Evolutionary conservation across 2,329 filamentous ascomycete species (phyloP), one percentile per base, ranked within the genome.

Genomic region (Seiridium unicorne): DNA sequence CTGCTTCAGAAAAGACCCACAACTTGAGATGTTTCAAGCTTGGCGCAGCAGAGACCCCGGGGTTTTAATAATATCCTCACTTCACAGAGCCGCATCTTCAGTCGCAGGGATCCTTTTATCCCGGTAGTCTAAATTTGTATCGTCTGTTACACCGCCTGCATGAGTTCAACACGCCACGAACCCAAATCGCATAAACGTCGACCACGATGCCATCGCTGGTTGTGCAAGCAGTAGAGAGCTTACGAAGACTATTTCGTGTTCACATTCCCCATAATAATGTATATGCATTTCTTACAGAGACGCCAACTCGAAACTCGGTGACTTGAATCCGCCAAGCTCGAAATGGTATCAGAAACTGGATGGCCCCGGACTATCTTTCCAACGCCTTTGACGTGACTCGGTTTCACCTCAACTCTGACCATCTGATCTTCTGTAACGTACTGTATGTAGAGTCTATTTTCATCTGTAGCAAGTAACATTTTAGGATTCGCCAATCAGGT

Each of bases 11-110:
- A 38, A 44, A 31, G 18, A 42, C 36, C 51, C 36, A 4, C 38
- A 40, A 38, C 51, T 55, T 44, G 18, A 42, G 51, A 55, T 55
- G 51, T 55, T 55, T 55, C 51, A 42, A 44, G 51, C 51, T 55
- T 55, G 51, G 51, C 51, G 9, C 51, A 9, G 44, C 36, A 55
- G 31, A 54, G 35, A 42, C 51, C 51, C 18, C 10, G 51, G 38
- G 9, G 11, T 55, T 18, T 26, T 4, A n/a, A 35, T 13, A 53
- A 18, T 32, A 26, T 55, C 51, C 49, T 55, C 26, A 26, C 35
- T 40, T 10, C 13, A 44, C 35, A 55, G 51, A 55, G 51, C 51
- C 38, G 51, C 51, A 55, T 55, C 18, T 34, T 38, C 18, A 26
- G 18, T 26, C 18, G 18, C 18, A 26, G 18, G 18, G 18, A 26